Conservation (phyloP, 2,329 filamentous ascomycete genomes). For the Sphaerulina populicola region DNA sequence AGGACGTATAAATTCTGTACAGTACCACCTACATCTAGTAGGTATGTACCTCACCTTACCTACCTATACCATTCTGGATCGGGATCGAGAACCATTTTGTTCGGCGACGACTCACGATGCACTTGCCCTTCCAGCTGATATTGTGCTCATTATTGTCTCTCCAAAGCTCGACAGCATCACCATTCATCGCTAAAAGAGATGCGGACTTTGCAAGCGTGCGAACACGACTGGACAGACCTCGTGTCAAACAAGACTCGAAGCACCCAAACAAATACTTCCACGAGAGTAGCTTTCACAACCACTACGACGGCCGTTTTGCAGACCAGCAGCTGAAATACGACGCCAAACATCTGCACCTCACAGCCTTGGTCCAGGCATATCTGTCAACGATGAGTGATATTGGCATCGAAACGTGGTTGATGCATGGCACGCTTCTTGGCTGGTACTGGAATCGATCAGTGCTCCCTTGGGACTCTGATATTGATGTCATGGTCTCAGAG, state of each 20-base stretch:
- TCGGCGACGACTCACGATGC: constrained; percentile 3
- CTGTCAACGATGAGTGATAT: constrained; percentile 49
- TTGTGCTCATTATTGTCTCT: constrained; percentile 1
- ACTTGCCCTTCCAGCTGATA: constrained; percentile 1
- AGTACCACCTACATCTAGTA: neutral
- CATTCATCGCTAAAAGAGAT: constrained; percentile 26
- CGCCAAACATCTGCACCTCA: constrained; percentile 43
- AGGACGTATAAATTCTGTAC: neutral
- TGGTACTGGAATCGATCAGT: constrained; percentile 58
- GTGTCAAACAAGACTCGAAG: constrained; percentile 26
- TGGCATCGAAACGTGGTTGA: constrained; percentile 54
- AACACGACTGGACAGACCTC: constrained; percentile 30
- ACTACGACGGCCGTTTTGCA: constrained; percentile 53
- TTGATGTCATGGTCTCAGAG: constrained; percentile 53
- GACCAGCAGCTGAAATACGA: constrained; percentile 39
- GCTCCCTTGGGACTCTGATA: constrained; percentile 55
- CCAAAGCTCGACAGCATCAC: constrained; percentile 3
- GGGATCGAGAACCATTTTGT: neutral
- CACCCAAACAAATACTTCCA: constrained; percentile 46
- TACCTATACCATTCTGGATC: neutral
- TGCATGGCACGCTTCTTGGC: constrained; percentile 53
- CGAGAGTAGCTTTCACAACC: constrained; percentile 45
- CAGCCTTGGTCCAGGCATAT: constrained; percentile 48
- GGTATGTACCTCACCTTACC: too few relatives aligned
- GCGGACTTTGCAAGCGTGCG: constrained; percentile 41